These are phyloP conservation scores for Phytophthora constricta DNA, from an alignment of 352 stramenopile species.

Conservation along the genomic window DNA sequence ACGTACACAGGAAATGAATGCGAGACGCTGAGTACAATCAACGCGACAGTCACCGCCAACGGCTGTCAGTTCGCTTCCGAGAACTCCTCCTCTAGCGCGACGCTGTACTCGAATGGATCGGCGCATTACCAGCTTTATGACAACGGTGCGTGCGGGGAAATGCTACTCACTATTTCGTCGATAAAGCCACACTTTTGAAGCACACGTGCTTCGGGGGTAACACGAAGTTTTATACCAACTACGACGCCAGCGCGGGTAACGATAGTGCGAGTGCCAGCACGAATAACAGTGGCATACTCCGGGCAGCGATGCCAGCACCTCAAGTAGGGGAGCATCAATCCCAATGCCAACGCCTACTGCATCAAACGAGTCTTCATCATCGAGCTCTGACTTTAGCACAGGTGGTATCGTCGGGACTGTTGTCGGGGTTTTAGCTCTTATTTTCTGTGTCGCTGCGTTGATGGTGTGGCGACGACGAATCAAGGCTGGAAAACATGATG, in stretches of 20 bases:
- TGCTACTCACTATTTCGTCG: conserved; percentile 11
- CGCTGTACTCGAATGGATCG: conserved; percentile 11
- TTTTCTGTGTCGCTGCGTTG: neutral
- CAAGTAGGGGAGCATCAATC: neutral
- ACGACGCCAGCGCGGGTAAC: conserved; percentile 5
- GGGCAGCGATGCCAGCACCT: conserved; percentile 3
- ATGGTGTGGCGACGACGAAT: neutral
- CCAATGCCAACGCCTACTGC: conserved; percentile 1
- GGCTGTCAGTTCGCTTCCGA: conserved; percentile 18
- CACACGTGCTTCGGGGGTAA: conserved; percentile 11
- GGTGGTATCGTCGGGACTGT: conserved; percentile 4
- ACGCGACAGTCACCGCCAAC: conserved; percentile 7
- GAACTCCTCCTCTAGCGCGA: conserved; percentile 18
- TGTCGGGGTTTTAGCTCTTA: neutral
- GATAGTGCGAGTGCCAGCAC: conserved; percentile 5
- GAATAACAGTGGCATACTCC: too few relatives aligned
- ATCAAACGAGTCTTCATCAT: neutral
- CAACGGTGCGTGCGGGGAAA: conserved; percentile 14
- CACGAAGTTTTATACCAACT: conserved; percentile 19
- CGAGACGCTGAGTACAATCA: conserved; percentile 15
- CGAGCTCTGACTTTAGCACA: neutral
- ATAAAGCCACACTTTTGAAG: conserved; percentile 5
- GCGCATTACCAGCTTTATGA: conserved; percentile 16
- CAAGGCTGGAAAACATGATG: neutral
- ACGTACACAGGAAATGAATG: conserved; percentile 13